Conservation (phyloP, 768 basidiomycete species). For the Amanita jacksonii region DNA sequence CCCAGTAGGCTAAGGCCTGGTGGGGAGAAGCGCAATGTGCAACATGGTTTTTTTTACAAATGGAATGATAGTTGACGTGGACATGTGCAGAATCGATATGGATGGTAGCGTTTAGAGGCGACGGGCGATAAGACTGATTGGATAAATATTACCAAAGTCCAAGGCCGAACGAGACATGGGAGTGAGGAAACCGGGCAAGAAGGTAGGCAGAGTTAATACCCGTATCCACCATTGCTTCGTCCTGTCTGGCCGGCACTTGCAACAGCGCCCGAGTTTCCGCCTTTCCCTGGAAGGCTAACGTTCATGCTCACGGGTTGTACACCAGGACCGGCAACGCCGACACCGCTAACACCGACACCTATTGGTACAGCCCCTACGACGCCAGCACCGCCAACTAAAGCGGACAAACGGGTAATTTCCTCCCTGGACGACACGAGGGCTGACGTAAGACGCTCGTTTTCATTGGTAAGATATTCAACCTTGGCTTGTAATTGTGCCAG, state of each 20-base stretch:
- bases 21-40: not conserved
- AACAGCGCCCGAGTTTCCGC: constrained; percentile 18
- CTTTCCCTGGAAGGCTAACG: constrained; percentile 25
- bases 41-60: not conserved
- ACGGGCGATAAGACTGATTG: constrained; percentile 4
- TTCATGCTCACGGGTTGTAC: constrained; percentile 39
- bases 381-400: constrained; percentile 59
- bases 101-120: not conserved
- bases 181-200: too few species aligned
- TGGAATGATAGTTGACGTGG: not conserved
- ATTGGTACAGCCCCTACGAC: constrained; percentile 33
- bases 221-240: constrained; percentile 28
- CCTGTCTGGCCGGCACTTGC: constrained; percentile 16
- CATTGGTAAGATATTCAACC: constrained; percentile 84
- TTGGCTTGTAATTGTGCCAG: constrained; percentile 85
- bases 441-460: constrained; percentile 88
- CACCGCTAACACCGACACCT: constrained; percentile 15
- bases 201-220: constrained; percentile 21
- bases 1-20: too few species aligned
- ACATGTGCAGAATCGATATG: not conserved
- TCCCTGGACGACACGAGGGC: constrained; percentile 85
- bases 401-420: constrained; percentile 78
- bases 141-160: constrained; percentile 1
- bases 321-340: constrained; percentile 20
- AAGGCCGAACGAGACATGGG: constrained; percentile 3